Percentiles rank a stretch among this genome's conserved stretches.
Conservation (phyloP, 2,329 filamentous ascomycete genomes). For the Blastomyces silverae region DNA sequence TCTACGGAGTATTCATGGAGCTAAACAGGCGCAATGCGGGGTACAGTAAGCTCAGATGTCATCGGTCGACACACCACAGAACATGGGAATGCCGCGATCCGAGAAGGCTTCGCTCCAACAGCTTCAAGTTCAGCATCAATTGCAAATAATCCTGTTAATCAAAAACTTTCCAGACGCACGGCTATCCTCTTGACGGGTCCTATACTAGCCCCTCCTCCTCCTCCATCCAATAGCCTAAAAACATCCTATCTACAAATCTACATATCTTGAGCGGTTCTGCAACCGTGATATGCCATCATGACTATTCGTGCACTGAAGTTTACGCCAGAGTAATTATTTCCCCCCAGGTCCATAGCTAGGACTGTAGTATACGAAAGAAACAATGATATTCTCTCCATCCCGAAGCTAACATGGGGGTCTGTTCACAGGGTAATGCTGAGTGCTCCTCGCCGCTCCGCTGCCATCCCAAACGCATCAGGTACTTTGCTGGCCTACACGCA, state of each 20-base stretch:
- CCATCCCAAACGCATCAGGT: slow-evolving; percentile 42
- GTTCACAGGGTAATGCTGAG: slow-evolving; percentile 40
- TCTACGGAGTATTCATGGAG: no score
- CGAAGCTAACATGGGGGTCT: slow-evolving; percentile 4
- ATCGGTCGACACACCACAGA: no score
- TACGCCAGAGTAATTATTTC: slow-evolving; percentile 36
- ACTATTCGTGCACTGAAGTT: slow-evolving; percentile 39
- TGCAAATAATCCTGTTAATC: neutral
- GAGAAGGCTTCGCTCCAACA: neutral
- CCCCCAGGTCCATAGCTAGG: neutral
- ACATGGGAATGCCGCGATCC: no score
- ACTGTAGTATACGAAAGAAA: neutral
- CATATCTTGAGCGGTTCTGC: neutral
- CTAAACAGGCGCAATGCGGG: no score
- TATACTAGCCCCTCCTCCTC: neutral
- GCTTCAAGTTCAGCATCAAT: neutral
- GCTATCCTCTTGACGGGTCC: neutral
- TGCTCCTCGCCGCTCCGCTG: slow-evolving; percentile 43
- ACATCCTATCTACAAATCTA: neutral
- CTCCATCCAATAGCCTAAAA: neutral
- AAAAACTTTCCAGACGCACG: neutral
- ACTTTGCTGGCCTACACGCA: slow-evolving; percentile 45
- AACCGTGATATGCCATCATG: slow-evolving; percentile 27
- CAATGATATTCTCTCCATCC: neutral
- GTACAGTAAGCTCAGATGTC: no score